Evolutionary conservation across 2,329 filamentous ascomycete genomes (phyloP).

Genomic region (Ciborinia camelliae): DNA sequence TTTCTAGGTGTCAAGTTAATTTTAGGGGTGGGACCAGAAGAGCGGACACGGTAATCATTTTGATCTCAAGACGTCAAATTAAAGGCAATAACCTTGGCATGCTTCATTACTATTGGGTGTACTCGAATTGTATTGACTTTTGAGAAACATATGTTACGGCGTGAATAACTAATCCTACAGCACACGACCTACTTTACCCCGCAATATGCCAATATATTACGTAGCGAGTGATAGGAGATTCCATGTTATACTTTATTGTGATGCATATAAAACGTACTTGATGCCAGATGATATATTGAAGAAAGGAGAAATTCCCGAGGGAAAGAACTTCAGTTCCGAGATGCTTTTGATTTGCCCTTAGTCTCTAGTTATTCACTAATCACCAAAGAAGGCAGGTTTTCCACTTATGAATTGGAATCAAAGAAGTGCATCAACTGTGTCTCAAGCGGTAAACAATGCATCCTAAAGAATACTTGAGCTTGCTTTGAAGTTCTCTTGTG

Average conservation of each 20-base stretch:
- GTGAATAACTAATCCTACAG: not conserved
- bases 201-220: not conserved
- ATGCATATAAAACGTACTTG: not conserved
- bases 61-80: not conserved
- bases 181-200: not conserved
- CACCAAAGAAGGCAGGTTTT: not conserved
- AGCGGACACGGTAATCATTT: not conserved
- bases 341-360: not conserved
- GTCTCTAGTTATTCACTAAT: not conserved
- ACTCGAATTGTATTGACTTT: not conserved
- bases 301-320: not conserved
- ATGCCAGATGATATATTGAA: not conserved
- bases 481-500: not conserved
- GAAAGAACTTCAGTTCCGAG: not conserved
- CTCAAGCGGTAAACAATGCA: not conserved
- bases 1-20: not conserved
- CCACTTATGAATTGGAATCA: not conserved
- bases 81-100: not conserved
- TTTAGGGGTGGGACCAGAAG: not conserved
- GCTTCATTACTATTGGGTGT: not conserved
- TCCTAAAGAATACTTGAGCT: not conserved
- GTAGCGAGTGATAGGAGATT: not conserved
- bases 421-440: not conserved
- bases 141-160: not conserved
- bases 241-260: not conserved